These are phyloP conservation scores for Pichia sp. DNA, from an alignment of 1,139 yeast species.

Conservation along the genomic window DNA sequence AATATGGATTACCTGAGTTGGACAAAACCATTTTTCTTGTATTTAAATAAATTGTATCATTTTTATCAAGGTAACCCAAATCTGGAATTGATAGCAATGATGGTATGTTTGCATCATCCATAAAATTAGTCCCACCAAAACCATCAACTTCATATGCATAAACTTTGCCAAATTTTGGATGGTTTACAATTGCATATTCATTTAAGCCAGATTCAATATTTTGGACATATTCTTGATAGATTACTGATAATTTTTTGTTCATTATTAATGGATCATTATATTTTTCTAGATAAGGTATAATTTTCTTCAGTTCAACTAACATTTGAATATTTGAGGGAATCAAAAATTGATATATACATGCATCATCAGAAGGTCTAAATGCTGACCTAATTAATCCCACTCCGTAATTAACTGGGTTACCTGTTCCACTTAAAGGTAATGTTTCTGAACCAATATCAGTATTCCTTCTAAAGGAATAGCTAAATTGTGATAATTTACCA, in stretches of 20 bases:
- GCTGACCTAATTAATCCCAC: slow-evolving; percentile 80
- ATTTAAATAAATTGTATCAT: slow-evolving; percentile 63
- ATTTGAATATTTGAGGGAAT: slow-evolving; percentile 84
- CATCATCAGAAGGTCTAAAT: slow-evolving; percentile 87
- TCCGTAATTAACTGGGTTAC: slow-evolving; percentile 77
- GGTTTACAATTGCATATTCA: slow-evolving; percentile 57
- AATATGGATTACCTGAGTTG: slow-evolving; percentile 74
- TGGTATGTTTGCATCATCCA: slow-evolving; percentile 93
- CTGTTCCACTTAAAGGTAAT: slow-evolving; percentile 67
- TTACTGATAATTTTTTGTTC: slow-evolving; percentile 12
- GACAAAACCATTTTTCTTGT: slow-evolving; percentile 73
- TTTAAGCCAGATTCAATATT: slow-evolving; percentile 52
- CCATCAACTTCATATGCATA: slow-evolving; percentile 91
- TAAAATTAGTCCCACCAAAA: slow-evolving; percentile 62
- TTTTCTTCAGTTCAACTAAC: slow-evolving; percentile 47
- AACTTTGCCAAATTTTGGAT: slow-evolving; percentile 66
- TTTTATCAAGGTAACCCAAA: slow-evolving; percentile 51
- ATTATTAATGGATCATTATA: background rate
- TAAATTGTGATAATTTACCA: slow-evolving; percentile 48
- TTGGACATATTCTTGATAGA: slow-evolving; percentile 34
- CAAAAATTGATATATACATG: slow-evolving; percentile 72
- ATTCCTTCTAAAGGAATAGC: slow-evolving; percentile 64
- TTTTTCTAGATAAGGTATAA: slow-evolving; percentile 16
- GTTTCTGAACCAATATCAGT: slow-evolving; percentile 81
- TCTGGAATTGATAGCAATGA: slow-evolving; percentile 78